These are phyloP conservation scores for Diospyros lotus DNA, from an alignment of 148 eudicot species.

Conservation along the genomic window DNA sequence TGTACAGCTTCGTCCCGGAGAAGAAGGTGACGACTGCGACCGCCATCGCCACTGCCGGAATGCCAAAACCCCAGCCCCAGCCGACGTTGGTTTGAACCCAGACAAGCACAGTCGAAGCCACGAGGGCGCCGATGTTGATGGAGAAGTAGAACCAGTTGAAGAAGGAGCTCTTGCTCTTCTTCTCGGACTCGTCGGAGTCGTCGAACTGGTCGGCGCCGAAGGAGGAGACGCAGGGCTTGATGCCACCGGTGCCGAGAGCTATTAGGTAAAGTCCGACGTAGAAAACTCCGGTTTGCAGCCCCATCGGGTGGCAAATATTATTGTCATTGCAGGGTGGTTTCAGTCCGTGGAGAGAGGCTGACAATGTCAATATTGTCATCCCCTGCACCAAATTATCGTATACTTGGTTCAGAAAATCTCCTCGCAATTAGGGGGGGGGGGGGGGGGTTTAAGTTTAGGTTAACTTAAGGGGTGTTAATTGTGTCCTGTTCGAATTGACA, in stretches of 20 bases:
- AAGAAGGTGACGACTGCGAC: slow-evolving; percentile 17
- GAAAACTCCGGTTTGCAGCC: slow-evolving; percentile 5
- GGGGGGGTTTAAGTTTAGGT: no score
- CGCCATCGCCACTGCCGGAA: slow-evolving; percentile 23
- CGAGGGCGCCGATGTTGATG: slow-evolving; percentile 18
- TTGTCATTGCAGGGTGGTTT: slow-evolving; percentile 14
- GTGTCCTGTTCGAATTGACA: background rate
- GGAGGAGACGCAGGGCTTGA: slow-evolving; percentile 24
- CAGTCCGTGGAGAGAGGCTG: slow-evolving; percentile 19
- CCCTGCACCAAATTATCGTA: slow-evolving; percentile 8
- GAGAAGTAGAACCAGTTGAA: slow-evolving; percentile 27
- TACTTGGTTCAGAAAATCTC: no score
- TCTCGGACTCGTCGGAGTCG: slow-evolving; percentile 14
- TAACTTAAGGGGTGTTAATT: no score
- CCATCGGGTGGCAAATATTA: slow-evolving; percentile 15
- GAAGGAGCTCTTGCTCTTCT: slow-evolving; percentile 17
- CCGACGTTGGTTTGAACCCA: slow-evolving; percentile 26
- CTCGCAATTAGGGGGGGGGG: no score
- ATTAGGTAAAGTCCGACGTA: slow-evolving; percentile 19
- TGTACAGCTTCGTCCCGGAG: slow-evolving; percentile 15
- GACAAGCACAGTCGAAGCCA: slow-evolving; percentile 21
- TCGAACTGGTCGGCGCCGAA: slow-evolving; percentile 25
- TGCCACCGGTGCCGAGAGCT: slow-evolving; percentile 23
- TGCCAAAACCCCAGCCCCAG: slow-evolving; percentile 24
- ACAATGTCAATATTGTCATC: slow-evolving; percentile 19